A percentile compares a stretch with the other conserved stretches of the same genome.
phyloP scores from a whole-genome alignment of 768 basidiomycete species.

The Naematelia aurantialba region DNA sequence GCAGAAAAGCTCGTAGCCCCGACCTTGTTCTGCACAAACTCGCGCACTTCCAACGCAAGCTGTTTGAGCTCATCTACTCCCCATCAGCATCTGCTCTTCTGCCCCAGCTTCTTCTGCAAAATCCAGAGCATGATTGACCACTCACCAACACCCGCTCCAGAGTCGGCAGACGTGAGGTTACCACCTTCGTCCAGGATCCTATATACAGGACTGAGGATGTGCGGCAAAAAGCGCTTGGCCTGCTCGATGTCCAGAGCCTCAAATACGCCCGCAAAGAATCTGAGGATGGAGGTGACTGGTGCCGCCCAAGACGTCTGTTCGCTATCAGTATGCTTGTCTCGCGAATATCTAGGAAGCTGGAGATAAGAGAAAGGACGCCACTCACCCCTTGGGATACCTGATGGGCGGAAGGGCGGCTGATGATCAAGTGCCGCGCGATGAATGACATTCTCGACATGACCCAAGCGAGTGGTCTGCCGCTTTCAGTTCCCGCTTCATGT shows the following conservation, averaged over 20 bases:
- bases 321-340: constrained; percentile 11
- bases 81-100: not conserved
- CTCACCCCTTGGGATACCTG: constrained; percentile 15
- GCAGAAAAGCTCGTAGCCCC: constrained; percentile 78
- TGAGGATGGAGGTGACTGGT: constrained; percentile 72
- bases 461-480: constrained; percentile 66
- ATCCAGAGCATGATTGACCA: not conserved
- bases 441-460: constrained; percentile 91
- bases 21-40: constrained; percentile 79
- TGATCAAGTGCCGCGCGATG: constrained; percentile 56
- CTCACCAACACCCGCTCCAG: constrained; percentile 17
- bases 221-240: constrained; percentile 69
- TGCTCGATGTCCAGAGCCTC: constrained; percentile 62
- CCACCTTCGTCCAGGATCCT: constrained; percentile 78
- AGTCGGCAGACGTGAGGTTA: constrained; percentile 24
- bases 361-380: constrained; percentile 11
- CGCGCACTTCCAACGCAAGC: constrained; percentile 75
- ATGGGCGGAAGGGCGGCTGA: constrained; percentile 38
- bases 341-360: too few relatives aligned
- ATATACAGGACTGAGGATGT: constrained; percentile 81
- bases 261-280: constrained; percentile 92
- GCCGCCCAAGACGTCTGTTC: constrained; percentile 73
- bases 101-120: not conserved
- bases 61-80: constrained; percentile 77
- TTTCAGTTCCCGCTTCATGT: constrained; percentile 27